A percentile compares a stretch with the other conserved stretches of the same genome.
These are phyloP conservation scores for Austroboletus eburneus DNA, from an alignment of 768 basidiomycete genomes.

Conservation along the genomic window DNA sequence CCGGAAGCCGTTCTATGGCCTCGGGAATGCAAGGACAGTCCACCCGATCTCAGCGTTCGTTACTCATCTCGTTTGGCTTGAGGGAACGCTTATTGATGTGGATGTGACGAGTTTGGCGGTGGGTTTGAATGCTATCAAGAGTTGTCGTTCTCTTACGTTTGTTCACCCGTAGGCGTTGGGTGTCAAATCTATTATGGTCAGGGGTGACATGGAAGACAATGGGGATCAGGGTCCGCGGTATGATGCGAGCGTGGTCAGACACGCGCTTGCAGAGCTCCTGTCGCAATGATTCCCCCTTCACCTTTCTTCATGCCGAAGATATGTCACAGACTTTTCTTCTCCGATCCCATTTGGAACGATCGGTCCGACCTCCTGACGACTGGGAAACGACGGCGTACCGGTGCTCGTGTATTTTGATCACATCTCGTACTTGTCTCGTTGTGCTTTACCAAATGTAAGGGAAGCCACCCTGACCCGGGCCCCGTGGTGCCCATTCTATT, in stretches of 20 bases:
- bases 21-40: constrained; percentile 54
- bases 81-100: constrained; percentile 57
- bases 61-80: constrained; percentile 79
- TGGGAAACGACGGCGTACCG: constrained; percentile 1
- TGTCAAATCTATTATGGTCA: constrained; percentile 54
- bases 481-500: no score
- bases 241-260: constrained; percentile 42
- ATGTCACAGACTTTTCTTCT: constrained; percentile 1
- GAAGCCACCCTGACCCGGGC: not conserved
- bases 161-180: constrained; percentile 45
- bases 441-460: not conserved
- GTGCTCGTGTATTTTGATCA: not conserved
- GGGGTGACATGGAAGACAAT: constrained; percentile 18
- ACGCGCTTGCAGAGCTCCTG: constrained; percentile 37
- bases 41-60: constrained; percentile 80
- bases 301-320: not conserved
- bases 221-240: constrained; percentile 36
- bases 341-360: constrained; percentile 1
- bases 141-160: constrained; percentile 1
- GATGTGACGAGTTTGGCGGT: constrained; percentile 62
- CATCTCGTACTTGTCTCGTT: not conserved
- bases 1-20: constrained; percentile 44
- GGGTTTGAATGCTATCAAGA: constrained; percentile 21
- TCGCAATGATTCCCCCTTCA: constrained; percentile 1
- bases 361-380: not conserved